Conservation (phyloP, 1,284 basidiomycete genomes). For the Rhodotorula sp. region DNA sequence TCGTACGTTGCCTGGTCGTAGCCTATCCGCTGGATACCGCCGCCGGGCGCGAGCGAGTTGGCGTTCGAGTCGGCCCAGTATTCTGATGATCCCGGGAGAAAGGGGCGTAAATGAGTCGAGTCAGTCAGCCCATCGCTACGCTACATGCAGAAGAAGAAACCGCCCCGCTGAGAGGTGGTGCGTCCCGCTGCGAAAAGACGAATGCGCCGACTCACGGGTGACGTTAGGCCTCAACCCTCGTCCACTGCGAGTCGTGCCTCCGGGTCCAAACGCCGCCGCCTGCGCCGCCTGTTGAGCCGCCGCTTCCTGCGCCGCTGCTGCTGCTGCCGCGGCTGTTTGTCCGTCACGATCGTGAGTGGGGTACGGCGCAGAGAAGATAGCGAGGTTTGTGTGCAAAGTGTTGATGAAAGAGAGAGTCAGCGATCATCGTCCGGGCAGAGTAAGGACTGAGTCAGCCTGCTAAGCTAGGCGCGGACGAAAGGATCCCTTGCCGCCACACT, state of each 20-base stretch:
- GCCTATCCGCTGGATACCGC: conserved; percentile 29
- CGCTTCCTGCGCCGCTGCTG: conserved; percentile 26
- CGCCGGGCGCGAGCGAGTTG: conserved; percentile 20
- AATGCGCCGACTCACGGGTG: conserved; percentile 12
- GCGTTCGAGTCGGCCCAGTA: conserved; percentile 32
- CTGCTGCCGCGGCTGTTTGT: conserved; percentile 25
- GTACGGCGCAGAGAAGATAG: background rate
- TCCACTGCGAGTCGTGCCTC: conserved; percentile 14
- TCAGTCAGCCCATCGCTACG: no score
- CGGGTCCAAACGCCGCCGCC: background rate
- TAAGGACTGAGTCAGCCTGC: no score
- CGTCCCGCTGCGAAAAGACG: background rate
- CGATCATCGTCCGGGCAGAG: background rate
- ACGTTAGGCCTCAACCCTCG: conserved; percentile 20
- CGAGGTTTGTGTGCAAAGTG: background rate
- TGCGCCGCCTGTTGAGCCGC: conserved; percentile 24
- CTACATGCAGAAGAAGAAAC: background rate
- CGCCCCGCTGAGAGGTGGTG: background rate
- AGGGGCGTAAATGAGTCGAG: no score
- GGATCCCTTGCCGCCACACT: background rate
- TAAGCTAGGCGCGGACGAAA: no score
- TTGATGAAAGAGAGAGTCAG: background rate
- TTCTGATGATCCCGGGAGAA: conserved; percentile 1
- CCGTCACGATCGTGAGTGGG: background rate
- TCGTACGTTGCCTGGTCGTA: conserved; percentile 33